Base-by-base conservation (phyloP, 2,329 filamentous ascomycete species). In the Curvularia sp. region DNA sequence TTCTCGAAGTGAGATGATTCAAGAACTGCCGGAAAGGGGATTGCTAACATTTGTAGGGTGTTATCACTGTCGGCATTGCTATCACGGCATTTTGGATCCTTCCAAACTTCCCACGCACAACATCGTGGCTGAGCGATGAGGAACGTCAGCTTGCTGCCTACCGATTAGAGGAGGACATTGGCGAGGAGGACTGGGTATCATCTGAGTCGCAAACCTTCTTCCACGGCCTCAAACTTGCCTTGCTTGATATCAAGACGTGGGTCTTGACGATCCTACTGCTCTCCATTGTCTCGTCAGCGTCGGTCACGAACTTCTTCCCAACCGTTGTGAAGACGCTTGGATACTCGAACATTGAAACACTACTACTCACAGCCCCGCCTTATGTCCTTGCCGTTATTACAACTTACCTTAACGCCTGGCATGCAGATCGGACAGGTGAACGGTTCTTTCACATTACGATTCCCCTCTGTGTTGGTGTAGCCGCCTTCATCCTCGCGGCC, bases 341-440 rank as follows among this genome's bases (percentile, higher is more conserved):
- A 0, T 89, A 86, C 69, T 78, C 79, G 7, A 81, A 75, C 23
- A 82, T 86, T 45, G 74, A 79, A 13, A 87, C 86, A 0, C 76
- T 88, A 0, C 81, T 79, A 30, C 66, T 77, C 46, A 69, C 75
- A 39, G 66, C 78, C 81, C 63, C 84, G 77, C 34, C 70, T 60
- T 64, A 80, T 25, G 81, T 80, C 30, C 75, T 83, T 28, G 83
- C 83, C 69, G 82, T 85, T 30, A 82, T 90, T 42, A 86, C 84
- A 0, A 85, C 87, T 1, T 86, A 87, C 63, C 55, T 81, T 42
- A 91, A 90, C 64, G 86, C 89, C 3, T 87, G 86, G 82, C 88
- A 91, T 73, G 88, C 89, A 15, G 90, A 92, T 73, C 83, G 81
- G 41, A 90, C 87, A 0, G 87, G 88, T 19, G 89, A 92, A 75